phyloP scores from a whole-genome alignment of 805 yeast genomes.

The Yarrowia yakushimensis region DNA sequence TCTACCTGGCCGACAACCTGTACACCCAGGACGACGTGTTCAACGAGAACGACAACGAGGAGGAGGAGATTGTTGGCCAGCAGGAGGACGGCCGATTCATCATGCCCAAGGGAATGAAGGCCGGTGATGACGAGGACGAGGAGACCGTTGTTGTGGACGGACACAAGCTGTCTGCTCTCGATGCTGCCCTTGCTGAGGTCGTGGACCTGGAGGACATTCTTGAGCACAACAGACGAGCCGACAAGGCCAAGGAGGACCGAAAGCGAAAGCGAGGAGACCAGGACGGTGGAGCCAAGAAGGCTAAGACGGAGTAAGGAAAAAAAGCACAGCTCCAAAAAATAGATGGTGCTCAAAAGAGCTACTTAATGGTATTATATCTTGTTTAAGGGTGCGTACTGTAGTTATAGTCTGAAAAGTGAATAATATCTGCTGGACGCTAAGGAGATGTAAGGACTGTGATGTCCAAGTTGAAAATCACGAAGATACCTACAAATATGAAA shows the following conservation, averaged over 20 bases:
- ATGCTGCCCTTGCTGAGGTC: constrained; percentile 78
- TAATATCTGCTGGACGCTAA: no score
- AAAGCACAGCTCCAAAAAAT: not conserved
- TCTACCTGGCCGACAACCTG: constrained; percentile 62
- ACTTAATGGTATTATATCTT: constrained; percentile 1
- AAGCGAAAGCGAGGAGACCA: constrained; percentile 17
- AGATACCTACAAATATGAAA: no score
- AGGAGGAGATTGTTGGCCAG: constrained; percentile 28
- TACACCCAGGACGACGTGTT: constrained; percentile 48
- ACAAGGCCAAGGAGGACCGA: constrained; percentile 34
- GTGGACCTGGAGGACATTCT: constrained; percentile 68
- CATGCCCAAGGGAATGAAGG: constrained; percentile 28
- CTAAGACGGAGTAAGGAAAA: constrained; percentile 8
- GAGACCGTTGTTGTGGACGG: constrained; percentile 32
- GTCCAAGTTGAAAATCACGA: no score
- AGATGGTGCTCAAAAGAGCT: not conserved
- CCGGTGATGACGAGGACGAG: constrained; percentile 32
- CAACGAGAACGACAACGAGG: constrained; percentile 35
- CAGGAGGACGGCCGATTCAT: constrained; percentile 21
- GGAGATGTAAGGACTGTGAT: no score
- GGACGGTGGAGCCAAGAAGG: constrained; percentile 15
- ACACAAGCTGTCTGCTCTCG: constrained; percentile 56
- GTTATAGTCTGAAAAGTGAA: no score
- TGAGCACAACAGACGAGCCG: constrained; percentile 57
- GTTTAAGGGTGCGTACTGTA: not conserved